These are phyloP conservation scores for Stereocaulon alpinum DNA, from an alignment of 495 filamentous ascomycete genomes.

Conservation along the genomic window DNA sequence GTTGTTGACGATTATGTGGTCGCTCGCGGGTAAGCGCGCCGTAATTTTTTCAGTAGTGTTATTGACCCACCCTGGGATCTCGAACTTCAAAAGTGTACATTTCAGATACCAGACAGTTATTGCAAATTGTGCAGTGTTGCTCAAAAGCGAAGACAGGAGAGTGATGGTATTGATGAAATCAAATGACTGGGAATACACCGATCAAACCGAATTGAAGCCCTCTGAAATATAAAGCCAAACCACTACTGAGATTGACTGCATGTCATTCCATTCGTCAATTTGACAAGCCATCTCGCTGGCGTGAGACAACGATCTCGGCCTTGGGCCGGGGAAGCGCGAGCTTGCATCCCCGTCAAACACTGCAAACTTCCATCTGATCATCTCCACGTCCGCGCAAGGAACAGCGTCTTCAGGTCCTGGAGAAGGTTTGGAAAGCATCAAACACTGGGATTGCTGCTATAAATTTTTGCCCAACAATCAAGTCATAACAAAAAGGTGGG, in stretches of 20 bases:
- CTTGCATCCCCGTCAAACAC: constrained; percentile 6
- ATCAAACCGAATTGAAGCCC: background rate
- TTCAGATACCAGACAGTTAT: background rate
- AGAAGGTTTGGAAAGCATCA: no score
- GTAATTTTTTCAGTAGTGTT: background rate
- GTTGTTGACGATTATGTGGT: background rate
- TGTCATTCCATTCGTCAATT: background rate
- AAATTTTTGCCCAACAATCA: background rate
- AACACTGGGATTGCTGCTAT: no score
- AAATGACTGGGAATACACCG: background rate
- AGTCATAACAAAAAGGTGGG: background rate
- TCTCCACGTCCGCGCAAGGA: background rate
- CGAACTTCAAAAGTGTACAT: background rate
- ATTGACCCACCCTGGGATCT: no score
- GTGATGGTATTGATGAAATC: background rate
- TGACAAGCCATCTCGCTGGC: background rate
- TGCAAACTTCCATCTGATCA: background rate
- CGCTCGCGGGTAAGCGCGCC: background rate
- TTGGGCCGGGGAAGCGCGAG: background rate
- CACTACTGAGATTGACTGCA: background rate
- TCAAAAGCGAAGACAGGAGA: background rate
- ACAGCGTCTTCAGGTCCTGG: background rate
- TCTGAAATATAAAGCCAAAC: background rate
- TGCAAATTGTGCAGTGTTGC: background rate
- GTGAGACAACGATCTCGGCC: background rate